Percentiles rank a stretch among this genome's conserved stretches.
phyloP scores from a whole-genome alignment of 352 stramenopile species.

The Globisporangium cederbergense region DNA sequence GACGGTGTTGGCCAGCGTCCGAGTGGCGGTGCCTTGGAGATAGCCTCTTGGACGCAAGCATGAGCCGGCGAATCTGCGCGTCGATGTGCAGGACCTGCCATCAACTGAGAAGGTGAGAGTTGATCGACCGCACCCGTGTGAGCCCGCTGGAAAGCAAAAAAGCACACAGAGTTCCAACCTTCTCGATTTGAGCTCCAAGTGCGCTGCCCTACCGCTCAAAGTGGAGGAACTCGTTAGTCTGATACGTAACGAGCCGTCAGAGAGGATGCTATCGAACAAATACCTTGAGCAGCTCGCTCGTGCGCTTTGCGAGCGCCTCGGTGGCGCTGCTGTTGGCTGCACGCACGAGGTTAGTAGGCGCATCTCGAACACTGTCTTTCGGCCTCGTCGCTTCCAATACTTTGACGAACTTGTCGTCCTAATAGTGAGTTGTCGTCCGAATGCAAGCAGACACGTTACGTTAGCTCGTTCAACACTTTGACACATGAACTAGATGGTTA shows the following conservation, averaged over 20 bases:
- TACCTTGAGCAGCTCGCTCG: conserved; percentile 5
- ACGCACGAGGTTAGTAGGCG: neutral
- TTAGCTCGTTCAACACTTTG: neutral
- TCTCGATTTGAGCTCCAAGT: conserved; percentile 31
- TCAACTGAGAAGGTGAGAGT: neutral
- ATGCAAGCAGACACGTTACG: too few species aligned
- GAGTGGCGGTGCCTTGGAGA: neutral
- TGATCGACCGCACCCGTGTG: too few species aligned
- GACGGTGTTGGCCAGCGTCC: neutral
- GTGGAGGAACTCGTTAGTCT: neutral
- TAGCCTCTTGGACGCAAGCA: conserved; percentile 23
- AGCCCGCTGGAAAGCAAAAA: too few species aligned
- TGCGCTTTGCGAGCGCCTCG: conserved; percentile 2
- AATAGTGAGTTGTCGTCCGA: neutral
- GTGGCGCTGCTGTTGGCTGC: neutral
- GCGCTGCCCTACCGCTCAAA: conserved; percentile 19
- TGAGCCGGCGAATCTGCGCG: conserved; percentile 31
- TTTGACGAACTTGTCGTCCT: conserved; percentile 41
- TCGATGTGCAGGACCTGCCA: conserved; percentile 30
- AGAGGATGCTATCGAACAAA: neutral
- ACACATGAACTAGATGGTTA: too few species aligned
- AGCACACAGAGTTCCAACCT: conserved; percentile 18
- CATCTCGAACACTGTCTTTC: neutral
- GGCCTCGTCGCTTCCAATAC: conserved; percentile 24
- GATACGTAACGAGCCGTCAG: too few species aligned